Conservation (phyloP, 2,329 filamentous ascomycete genomes). For the Neonectria magnoliae region DNA sequence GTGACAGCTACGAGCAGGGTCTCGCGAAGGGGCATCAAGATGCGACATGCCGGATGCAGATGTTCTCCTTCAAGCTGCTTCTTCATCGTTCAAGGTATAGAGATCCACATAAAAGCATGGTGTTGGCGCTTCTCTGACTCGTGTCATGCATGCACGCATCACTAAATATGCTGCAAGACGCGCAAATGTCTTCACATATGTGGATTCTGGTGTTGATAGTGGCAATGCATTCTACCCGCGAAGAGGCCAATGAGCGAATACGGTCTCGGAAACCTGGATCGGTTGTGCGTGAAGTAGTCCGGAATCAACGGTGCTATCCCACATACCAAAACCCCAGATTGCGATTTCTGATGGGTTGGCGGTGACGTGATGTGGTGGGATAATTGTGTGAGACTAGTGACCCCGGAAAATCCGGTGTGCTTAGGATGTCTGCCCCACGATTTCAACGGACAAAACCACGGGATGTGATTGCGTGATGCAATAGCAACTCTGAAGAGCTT, state of each 20-base stretch:
- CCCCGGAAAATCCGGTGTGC: constrained; percentile 8
- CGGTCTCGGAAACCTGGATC: neutral
- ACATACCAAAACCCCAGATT: constrained; percentile 1
- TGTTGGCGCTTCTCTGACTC: neutral
- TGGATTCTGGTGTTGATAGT: neutral
- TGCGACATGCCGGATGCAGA: neutral
- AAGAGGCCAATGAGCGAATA: neutral
- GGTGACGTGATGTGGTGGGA: constrained; percentile 33
- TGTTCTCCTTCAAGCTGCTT: neutral
- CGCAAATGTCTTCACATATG: neutral
- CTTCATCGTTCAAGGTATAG: neutral
- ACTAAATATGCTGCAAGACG: neutral
- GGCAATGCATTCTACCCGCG: neutral
- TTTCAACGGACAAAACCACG: constrained; percentile 4
- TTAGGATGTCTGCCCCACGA: constrained; percentile 13
- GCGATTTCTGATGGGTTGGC: constrained; percentile 15
- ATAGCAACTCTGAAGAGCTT: neutral
- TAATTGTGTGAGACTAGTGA: constrained; percentile 25
- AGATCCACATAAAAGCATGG: neutral
- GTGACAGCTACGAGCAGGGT: neutral
- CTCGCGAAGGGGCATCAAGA: neutral
- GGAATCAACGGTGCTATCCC: constrained; percentile 5
- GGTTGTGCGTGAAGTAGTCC: neutral
- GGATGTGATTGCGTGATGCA: constrained; percentile 30
- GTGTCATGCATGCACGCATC: neutral